Evolutionary conservation across 1,284 basidiomycete species (phyloP), one percentile per base, ranked within the genome.

Genomic region (Hemileia vastatrix): DNA sequence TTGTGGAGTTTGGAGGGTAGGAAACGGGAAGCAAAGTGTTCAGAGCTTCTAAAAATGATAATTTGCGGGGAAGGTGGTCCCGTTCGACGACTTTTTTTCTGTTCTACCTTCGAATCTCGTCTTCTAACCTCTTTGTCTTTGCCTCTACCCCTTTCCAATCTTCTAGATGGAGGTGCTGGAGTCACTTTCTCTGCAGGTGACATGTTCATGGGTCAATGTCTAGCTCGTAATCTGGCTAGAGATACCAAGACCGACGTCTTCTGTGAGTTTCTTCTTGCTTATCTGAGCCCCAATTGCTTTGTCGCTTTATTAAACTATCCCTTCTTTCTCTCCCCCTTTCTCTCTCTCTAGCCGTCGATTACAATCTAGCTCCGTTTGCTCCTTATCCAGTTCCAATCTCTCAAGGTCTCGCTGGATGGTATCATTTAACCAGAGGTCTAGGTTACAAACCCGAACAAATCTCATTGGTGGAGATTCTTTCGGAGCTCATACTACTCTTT

Each of bases 121-220:
- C 27, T 40, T 40, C 36, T 15, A 40, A 11, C 11, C 8, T 15
- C 36, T 40, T 9, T 11, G 9, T 40, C 36, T 40, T 40, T 40
- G 36, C 36, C 36, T 40, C 36, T 15, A 11, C 15, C 36, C 11
- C 8, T 15, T 40, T 15, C 36, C 36, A 11, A 15, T 40, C 36
- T 40, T 40, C 36, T 54, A 59, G 53, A 74, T 57, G 72, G 72
- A 23, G 72, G 72, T 4, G 72, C 72, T 2, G 71, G 68, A 21
- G 72, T 74, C 24, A 72, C 71, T 1, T 70, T 74, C 58, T 67
- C 66, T 11, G 72, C 72, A 2, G 72, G 71, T 27, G 72, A 74
- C 40, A 18, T 68, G 32, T 72, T 72, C 63, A 70, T 73, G 69
- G 72, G 72, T 19, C 64, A 67, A 58, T 66, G 66, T 18, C 63